Conservation (phyloP, 768 basidiomycete genomes). For the Agaricus sinodeliciosus region DNA sequence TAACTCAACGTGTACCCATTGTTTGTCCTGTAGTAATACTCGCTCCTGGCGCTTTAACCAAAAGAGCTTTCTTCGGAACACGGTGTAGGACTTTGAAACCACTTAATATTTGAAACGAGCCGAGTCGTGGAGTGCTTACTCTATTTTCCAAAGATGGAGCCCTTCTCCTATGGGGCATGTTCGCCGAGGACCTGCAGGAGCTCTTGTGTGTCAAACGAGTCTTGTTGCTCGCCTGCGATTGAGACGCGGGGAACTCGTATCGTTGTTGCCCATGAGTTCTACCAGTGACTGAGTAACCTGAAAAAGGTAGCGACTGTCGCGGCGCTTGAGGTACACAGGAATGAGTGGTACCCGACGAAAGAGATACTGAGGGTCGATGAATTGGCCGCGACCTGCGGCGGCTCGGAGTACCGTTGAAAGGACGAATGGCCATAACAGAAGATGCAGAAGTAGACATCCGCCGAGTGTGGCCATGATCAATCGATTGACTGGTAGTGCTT, state of each 20-base stretch:
- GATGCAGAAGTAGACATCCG: not conserved
- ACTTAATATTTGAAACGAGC: no score
- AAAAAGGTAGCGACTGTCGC: not conserved
- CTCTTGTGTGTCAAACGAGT: no score
- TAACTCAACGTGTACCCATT: conserved; percentile 7
- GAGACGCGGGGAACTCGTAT: no score
- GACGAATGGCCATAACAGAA: not conserved
- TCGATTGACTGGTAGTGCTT: not conserved
- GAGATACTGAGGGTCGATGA: not conserved
- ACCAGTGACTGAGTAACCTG: not conserved
- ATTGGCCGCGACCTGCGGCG: not conserved
- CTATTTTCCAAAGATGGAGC: no score
- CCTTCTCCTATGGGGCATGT: no score
- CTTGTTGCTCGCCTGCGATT: no score
- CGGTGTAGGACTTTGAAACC: conserved; percentile 1
- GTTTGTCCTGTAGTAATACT: conserved; percentile 1
- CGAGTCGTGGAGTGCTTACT: no score
- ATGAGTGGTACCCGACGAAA: no score
- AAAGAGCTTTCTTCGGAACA: conserved; percentile 5
- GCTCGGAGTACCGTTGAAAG: not conserved
- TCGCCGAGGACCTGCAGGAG: no score
- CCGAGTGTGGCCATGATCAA: not conserved
- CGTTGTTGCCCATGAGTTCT: no score
- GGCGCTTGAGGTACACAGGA: not conserved
- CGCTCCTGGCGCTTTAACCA: not conserved